phyloP scores from a whole-genome alignment of 495 filamentous ascomycete species.

The Tuber borchii region DNA sequence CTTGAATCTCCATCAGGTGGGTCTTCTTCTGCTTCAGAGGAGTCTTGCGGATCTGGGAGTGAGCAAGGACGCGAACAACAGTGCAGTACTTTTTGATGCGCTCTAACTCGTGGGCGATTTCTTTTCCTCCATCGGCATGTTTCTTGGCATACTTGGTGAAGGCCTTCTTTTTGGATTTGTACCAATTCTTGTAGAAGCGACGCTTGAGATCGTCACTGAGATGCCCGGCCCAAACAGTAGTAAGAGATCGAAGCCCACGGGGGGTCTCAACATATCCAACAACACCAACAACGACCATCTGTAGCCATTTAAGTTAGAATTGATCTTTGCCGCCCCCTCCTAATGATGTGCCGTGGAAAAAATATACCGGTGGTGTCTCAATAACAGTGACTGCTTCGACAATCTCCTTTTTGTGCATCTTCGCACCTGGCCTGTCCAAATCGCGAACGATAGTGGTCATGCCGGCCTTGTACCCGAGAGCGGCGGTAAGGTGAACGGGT shows the following conservation, averaged over 20 bases:
- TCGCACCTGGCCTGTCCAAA: slow-evolving; percentile 97
- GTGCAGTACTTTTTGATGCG: slow-evolving; percentile 99
- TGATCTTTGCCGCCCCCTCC: slow-evolving; percentile 43
- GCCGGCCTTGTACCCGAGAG: slow-evolving; percentile 99
- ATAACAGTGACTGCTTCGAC: slow-evolving; percentile 98
- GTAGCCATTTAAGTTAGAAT: slow-evolving; percentile 53
- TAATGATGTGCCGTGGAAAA: neutral
- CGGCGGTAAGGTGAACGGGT: slow-evolving; percentile 95
- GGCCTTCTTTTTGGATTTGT: slow-evolving; percentile 99
- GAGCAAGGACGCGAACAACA: slow-evolving; percentile 96
- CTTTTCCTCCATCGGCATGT: slow-evolving; percentile 87
- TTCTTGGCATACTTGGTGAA: slow-evolving; percentile 99
- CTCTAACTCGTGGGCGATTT: slow-evolving; percentile 93
- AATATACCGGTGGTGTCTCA: slow-evolving; percentile 97
- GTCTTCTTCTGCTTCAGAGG: slow-evolving; percentile 99
- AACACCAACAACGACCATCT: slow-evolving; percentile 99
- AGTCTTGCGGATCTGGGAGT: slow-evolving; percentile 98
- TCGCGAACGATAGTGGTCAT: slow-evolving; percentile 99
- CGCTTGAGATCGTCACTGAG: slow-evolving; percentile 96
- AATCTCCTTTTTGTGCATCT: slow-evolving; percentile 99
- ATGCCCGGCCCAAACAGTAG: slow-evolving; percentile 99
- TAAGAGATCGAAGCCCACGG: slow-evolving; percentile 97
- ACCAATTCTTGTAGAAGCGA: slow-evolving; percentile 99
- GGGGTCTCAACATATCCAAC: slow-evolving; percentile 99
- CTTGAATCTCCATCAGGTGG: slow-evolving; percentile 99